These are phyloP conservation scores for Kalmanozyma brasiliensis DNA, from an alignment of 1,284 basidiomycete genomes.

Conservation along the genomic window DNA sequence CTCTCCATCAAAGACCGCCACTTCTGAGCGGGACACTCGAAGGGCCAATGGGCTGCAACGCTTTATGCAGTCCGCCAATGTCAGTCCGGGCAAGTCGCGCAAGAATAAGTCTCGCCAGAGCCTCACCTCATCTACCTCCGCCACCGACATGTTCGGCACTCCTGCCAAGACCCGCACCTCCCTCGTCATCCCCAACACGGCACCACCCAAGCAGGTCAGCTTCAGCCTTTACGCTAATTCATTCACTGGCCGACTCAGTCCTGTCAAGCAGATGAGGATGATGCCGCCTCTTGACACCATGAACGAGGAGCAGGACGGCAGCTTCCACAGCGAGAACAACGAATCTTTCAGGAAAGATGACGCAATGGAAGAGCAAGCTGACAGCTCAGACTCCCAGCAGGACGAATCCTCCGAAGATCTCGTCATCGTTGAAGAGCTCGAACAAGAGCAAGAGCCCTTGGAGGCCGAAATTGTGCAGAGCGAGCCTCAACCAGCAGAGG, in stretches of 20 bases:
- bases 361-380: constrained; percentile 1
- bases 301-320: constrained; percentile 42
- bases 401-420: constrained; percentile 36
- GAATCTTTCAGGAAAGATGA: constrained; percentile 5
- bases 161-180: constrained; percentile 25
- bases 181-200: constrained; percentile 28
- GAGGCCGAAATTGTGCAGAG: background rate
- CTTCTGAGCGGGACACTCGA: constrained; percentile 28
- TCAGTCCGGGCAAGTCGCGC: constrained; percentile 22
- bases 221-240: constrained; percentile 38
- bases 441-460: constrained; percentile 12
- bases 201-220: constrained; percentile 46
- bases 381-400: background rate
- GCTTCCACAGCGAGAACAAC: constrained; percentile 26
- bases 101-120: constrained; percentile 29
- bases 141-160: constrained; percentile 26
- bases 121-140: constrained; percentile 21
- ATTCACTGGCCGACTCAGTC: constrained; percentile 30
- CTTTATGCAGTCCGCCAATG: constrained; percentile 43
- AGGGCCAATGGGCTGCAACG: constrained; percentile 28
- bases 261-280: constrained; percentile 50
- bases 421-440: constrained; percentile 40
- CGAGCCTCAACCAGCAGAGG: background rate
- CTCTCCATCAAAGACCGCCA: constrained; percentile 13
- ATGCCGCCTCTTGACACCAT: constrained; percentile 44